Conservation (phyloP, 495 filamentous ascomycete species). For the Ascobolus immersus region DNA sequence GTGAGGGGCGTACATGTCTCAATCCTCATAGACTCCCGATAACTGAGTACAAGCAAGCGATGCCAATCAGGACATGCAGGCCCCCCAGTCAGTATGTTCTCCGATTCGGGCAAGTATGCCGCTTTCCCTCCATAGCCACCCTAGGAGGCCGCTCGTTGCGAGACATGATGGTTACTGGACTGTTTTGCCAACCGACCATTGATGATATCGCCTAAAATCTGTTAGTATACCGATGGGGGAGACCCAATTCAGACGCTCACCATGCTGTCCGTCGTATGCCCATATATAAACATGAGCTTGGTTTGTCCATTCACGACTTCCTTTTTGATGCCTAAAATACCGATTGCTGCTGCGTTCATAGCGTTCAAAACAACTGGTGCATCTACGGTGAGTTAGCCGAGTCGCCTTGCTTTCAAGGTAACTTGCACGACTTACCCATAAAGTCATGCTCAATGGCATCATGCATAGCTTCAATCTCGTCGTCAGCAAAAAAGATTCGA, state of each 20-base stretch:
- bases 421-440: slow-evolving; percentile 11
- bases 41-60: too few species aligned
- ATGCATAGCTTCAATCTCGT: slow-evolving; percentile 11
- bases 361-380: slow-evolving; percentile 13
- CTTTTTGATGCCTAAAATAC: slow-evolving; percentile 16
- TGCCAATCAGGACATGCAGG: too few species aligned
- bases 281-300: slow-evolving; percentile 16
- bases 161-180: slow-evolving; percentile 64
- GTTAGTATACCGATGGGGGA: background rate
- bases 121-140: slow-evolving; percentile 13
- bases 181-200: slow-evolving; percentile 51
- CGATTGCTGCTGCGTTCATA: slow-evolving; percentile 14
- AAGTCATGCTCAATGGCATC: slow-evolving; percentile 15
- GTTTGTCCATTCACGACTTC: slow-evolving; percentile 7
- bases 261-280: slow-evolving; percentile 16
- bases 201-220: slow-evolving; percentile 35
- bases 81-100: slow-evolving; percentile 1
- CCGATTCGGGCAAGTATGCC: slow-evolving; percentile 1
- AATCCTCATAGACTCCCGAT: too few species aligned
- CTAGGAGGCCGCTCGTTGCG: slow-evolving; percentile 21
- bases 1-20: too few species aligned
- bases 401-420: slow-evolving; percentile 5
- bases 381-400: slow-evolving; percentile 6
- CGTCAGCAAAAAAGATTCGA: slow-evolving; percentile 12
- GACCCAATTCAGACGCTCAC: slow-evolving; percentile 8